Evolutionary conservation across 2,329 filamentous ascomycete genomes (phyloP), one percentile per base, ranked within the genome.

Genomic region (Neonectria faginata): DNA sequence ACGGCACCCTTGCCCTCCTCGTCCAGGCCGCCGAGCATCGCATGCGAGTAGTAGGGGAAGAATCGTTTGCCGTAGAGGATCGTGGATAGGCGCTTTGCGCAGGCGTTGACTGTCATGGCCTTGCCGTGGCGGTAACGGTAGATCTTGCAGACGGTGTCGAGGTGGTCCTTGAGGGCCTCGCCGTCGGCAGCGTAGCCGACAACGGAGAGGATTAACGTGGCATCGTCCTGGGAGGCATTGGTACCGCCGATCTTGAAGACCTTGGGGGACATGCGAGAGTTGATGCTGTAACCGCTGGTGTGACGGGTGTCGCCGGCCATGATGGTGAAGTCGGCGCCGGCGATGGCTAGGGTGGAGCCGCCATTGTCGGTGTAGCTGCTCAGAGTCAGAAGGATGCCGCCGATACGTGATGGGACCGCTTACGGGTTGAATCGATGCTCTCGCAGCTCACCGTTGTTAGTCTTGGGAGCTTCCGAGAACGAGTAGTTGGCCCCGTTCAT

Each of bases 51-150:
- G 88, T 97, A 99, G 22, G 96, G 96, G 85, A 99, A 99, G 86
- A 99, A 99, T 53, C 96, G 93, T 85, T 98, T 98, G 80, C 90
- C 87, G 85, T 99, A 99, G 62, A 99, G 89, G 71, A 99, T 97
- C 51, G 97, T 97, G 44, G 93, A 95, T 66, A 99, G 87, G 61
- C 95, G 90, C 83, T 98, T 95, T 60, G 96, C 97, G 81, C 95
- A 98, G 53, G 96, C 96, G 75, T 93, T 91, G 76, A 98, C 92
- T 69, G 89, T 91, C 91, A 99, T 99, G 70, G 93, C 89, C 85
- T 98, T 99, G 81, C 93, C 93, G 80, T 98, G 95, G 79, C 97
- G 94, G 85, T 97, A 97, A 76, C 92, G 92, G 88, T 98, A 98
- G 91, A 98, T 97, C 86, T 97, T 98, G 85, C 97, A 96, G 76